Evolutionary conservation across 768 basidiomycete species (phyloP), one percentile per base, ranked within the genome.

Genomic region (Calocybe indica): DNA sequence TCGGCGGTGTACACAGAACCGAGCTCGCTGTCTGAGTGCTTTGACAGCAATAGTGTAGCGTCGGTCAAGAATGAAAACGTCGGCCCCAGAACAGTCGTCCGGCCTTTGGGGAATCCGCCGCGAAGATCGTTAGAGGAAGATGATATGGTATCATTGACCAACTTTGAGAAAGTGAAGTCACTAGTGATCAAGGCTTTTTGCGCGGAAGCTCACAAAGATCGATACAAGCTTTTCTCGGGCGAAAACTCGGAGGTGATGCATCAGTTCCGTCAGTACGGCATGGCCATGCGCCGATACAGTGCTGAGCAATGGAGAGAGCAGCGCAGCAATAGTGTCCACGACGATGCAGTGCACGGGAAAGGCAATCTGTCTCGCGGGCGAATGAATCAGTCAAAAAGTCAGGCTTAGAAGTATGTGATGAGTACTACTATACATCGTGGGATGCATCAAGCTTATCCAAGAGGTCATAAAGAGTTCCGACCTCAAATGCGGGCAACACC

Each of bases 1-100:
- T 76, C 71, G 10, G 67, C 69, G 5, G 64, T 56, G 38, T 71
- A 68, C 9, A 57, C 38, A 13, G 53, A 57, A 46, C 51, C 30
- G 6, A 30, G 13, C 29, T 31, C 12, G 11, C 54, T 14, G 31
- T 52, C 55, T 7, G 52, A 47, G 2, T 52, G 55, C 31, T 55
- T 63, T 7, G 75, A 69, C 7, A 88, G 67, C 87, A 87, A 90
- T n/a, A 91, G 53, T 0, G 83, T 85, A 11, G 77, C 79, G 55
- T 90, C 88, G 1, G 80, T 77, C 60, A 88, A 63, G 61, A 78
- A 85, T 6, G 82, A 69, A 51, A 90, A 91, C 1, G 86, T 83
- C 1, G 87, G 81, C 0, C 88, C 88, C 10, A 91, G 69, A 1
- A 85, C 84, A 5, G 87, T 86, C 56, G 85, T 88, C 48, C 78